Conservation (phyloP, 2,329 filamentous ascomycete species). For the Pyricularia pennisetigena region DNA sequence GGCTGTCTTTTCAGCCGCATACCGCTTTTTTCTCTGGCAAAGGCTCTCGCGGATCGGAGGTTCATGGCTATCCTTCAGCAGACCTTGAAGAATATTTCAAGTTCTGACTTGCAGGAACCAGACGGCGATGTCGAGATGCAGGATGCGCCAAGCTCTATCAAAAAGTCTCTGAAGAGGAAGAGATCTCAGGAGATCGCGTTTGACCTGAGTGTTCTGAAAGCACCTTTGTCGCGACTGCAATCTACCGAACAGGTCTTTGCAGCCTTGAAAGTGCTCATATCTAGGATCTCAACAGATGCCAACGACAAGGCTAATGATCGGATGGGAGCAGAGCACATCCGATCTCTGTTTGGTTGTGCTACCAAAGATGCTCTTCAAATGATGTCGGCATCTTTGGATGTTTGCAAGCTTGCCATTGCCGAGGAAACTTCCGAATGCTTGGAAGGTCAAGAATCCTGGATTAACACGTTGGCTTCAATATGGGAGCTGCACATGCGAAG, state of each 20-base stretch:
- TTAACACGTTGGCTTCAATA: constrained; percentile 31
- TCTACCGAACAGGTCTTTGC: constrained; percentile 38
- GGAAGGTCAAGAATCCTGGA: constrained; percentile 34
- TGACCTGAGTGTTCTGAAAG: constrained; percentile 28
- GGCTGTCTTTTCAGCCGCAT: constrained; percentile 52
- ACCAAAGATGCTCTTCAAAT: constrained; percentile 35
- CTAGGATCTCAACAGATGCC: constrained; percentile 27
- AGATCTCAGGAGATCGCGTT: constrained; percentile 22
- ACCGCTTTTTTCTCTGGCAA: constrained; percentile 58
- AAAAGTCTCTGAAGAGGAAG: background rate
- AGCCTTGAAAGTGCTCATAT: constrained; percentile 35
- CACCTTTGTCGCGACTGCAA: constrained; percentile 28
- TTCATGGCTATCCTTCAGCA: constrained; percentile 59
- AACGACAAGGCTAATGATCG: constrained; percentile 28
- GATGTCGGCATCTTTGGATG: constrained; percentile 31
- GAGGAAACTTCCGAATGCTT: constrained; percentile 17
- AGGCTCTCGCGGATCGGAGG: constrained; percentile 58
- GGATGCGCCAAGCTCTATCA: constrained; percentile 7
- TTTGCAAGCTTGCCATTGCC: constrained; percentile 31
- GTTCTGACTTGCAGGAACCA: constrained; percentile 15
- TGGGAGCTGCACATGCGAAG: constrained; percentile 47
- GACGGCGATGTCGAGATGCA: constrained; percentile 8
- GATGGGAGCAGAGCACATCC: constrained; percentile 49
- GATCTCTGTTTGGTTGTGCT: constrained; percentile 42
- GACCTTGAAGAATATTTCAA: constrained; percentile 49